A percentile compares a stretch with the other conserved stretches of the same genome.
phyloP scores from a whole-genome alignment of 139 green algal species.

The Micromonas commoda region DNA sequence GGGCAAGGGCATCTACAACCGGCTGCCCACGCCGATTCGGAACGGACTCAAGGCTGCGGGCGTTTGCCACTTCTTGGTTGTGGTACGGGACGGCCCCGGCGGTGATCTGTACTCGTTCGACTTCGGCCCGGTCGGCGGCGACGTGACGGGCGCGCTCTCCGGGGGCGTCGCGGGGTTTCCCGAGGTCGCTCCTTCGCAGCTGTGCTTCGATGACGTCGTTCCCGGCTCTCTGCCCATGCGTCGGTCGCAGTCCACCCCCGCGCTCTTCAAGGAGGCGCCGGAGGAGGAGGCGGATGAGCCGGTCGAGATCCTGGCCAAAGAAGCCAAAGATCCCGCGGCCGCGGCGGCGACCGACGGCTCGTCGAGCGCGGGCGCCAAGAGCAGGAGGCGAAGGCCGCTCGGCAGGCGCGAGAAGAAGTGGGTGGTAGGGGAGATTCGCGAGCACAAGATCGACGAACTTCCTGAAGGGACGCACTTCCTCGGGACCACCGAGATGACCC shows the following conservation, averaged over 20 bases:
- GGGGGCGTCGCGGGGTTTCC: background rate
- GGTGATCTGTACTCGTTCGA: background rate
- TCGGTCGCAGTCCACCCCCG: too few relatives aligned
- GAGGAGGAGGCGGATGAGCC: background rate
- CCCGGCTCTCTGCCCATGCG: too few relatives aligned
- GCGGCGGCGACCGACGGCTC: too few relatives aligned
- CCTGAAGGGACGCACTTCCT: background rate
- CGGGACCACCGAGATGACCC: conserved; percentile 2
- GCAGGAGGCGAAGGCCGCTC: too few relatives aligned
- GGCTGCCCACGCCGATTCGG: background rate
- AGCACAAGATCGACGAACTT: background rate
- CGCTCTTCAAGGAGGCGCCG: too few relatives aligned
- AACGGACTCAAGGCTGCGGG: background rate
- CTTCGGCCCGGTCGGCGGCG: conserved; percentile 1
- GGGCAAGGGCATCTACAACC: background rate
- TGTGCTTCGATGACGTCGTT: too few relatives aligned
- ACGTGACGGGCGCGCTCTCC: background rate
- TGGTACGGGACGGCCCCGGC: background rate
- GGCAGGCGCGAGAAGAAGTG: too few relatives aligned
- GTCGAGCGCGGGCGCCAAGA: too few relatives aligned
- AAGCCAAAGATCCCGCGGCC: too few relatives aligned
- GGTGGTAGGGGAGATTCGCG: conserved; percentile 11
- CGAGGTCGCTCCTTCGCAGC: too few relatives aligned
- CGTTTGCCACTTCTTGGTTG: conserved; percentile 1
- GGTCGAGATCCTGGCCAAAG: background rate